These are phyloP conservation scores for Odontarrhena argentea DNA, from an alignment of 345 rosid genomes.

Conservation along the genomic window DNA sequence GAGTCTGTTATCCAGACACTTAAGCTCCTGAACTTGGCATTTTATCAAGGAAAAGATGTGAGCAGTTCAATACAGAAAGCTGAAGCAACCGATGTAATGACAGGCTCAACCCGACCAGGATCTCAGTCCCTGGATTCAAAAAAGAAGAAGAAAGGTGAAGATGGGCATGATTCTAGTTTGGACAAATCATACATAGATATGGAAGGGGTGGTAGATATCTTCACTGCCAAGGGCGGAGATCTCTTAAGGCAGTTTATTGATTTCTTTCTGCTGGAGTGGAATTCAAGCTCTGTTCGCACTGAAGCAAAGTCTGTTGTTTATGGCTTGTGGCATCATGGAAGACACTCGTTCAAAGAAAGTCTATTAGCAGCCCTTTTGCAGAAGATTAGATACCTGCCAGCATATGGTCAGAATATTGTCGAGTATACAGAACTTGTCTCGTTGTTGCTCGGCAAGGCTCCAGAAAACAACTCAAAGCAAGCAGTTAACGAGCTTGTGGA, in stretches of 20 bases:
- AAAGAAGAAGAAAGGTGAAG: constrained; percentile 94
- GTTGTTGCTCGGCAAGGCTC: constrained; percentile 75
- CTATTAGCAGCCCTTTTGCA: constrained; percentile 67
- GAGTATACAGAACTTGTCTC: constrained; percentile 91
- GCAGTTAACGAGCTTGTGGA: constrained; percentile 68
- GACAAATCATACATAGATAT: constrained; percentile 90
- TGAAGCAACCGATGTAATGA: constrained; percentile 67
- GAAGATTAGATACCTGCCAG: constrained; percentile 70
- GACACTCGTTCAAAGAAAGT: constrained; percentile 72
- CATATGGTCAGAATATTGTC: constrained; percentile 93
- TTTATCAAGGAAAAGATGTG: constrained; percentile 87
- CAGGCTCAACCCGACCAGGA: constrained; percentile 64
- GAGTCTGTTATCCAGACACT: constrained; percentile 91
- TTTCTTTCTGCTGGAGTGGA: constrained; percentile 93
- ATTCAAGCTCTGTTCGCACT: constrained; percentile 85
- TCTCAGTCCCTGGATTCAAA: constrained; percentile 71
- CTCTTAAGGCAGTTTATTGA: constrained; percentile 87
- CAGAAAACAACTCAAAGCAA: constrained; percentile 77
- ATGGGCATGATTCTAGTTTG: constrained; percentile 71
- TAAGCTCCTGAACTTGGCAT: constrained; percentile 83
- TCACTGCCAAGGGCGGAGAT: constrained; percentile 68
- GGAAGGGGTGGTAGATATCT: constrained; percentile 81
- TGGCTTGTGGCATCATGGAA: constrained; percentile 98
- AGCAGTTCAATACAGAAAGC: constrained; percentile 61
- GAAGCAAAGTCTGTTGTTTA: constrained; percentile 89